Evolutionary conservation across 257 asterid species (phyloP).

Genomic region (Fraxinus cuspidata): DNA sequence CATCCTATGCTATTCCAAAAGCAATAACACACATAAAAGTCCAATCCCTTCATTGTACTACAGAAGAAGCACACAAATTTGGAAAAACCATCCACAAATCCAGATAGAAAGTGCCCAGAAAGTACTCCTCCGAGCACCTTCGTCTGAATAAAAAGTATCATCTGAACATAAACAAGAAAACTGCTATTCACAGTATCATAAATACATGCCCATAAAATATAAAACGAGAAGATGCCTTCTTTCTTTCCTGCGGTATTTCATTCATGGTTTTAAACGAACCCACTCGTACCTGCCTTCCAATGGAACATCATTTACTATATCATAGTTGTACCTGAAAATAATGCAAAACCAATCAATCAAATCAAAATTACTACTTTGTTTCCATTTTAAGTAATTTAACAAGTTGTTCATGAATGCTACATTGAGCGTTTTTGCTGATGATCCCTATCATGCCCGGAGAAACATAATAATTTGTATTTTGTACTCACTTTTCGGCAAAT

Average conservation of each 20-base stretch:
- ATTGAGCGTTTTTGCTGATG: not conserved
- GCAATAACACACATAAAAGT: not conserved
- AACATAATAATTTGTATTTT: not conserved
- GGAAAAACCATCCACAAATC: not conserved
- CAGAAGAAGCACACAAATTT: not conserved
- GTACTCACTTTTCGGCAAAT: constrained; percentile 47
- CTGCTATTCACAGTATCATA: not conserved
- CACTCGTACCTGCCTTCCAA: constrained; percentile 33
- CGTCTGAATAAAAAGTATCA: not conserved
- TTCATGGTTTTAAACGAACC: constrained; percentile 19
- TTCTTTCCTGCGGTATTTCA: not conserved
- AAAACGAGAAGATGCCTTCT: not conserved
- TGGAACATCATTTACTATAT: constrained; percentile 26
- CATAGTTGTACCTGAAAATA: constrained; percentile 37
- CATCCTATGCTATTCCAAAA: not conserved
- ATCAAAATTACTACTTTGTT: not conserved
- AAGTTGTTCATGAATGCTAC: not conserved
- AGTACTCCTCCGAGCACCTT: not conserved
- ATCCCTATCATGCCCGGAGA: constrained; percentile 11
- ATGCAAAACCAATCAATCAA: constrained; percentile 5
- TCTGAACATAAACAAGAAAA: too few species aligned
- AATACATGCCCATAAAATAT: too few species aligned
- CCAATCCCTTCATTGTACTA: not conserved
- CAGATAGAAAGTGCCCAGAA: not conserved
- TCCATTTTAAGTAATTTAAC: not conserved